Base-by-base conservation (phyloP, 1,139 yeast genomes). In the Maudiozyma humilis region DNA sequence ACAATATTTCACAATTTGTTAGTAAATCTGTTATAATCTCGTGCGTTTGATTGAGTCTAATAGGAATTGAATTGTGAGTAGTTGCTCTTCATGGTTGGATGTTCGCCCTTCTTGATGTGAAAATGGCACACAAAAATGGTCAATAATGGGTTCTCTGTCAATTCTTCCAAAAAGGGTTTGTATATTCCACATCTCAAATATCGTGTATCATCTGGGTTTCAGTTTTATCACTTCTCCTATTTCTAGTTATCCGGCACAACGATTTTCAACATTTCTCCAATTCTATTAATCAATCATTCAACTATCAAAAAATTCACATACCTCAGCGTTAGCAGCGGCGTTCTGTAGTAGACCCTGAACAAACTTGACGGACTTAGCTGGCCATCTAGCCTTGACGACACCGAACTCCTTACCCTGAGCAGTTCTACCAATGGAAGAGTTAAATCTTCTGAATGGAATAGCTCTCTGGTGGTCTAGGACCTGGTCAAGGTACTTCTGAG, bases 371-470 rank as follows among this genome's bases (percentile, higher is more conserved):
- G 96, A 86, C 85, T 93, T 91, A 60, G 80, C 95, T 70, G 99
- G 99, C 99, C 99, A 91, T 87, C 99, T 89, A 66, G 97, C 98
- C 79, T 86, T 89, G 81, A 96, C 88, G 71, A 88, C 96, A 76
- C 97, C 98, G 69, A 89, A 93, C 79, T 91, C 98, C 78, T 91
- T 91, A 77, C 96, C 99, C 79, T 91, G 98, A 63, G 93, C 95
- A 66, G 98, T 86, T 79, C 98, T 87, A 72, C 99, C 99, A 67
- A 87, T 88, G 65, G 96, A 87, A 62, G 83, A 79, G 79, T 84
- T 84, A 78, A 78, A 89, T 79, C 96, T 82, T 82, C 98, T 86
- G 91, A 91, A 88, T 71, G 99, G 99, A 66, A 93, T 87, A 67
- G 97, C 98, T 83, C 97, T 91, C 79, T 93, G 81, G 80, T 91